phyloP scores from a whole-genome alignment of 139 green algal genomes.

The Spirogloea muscicola region DNA sequence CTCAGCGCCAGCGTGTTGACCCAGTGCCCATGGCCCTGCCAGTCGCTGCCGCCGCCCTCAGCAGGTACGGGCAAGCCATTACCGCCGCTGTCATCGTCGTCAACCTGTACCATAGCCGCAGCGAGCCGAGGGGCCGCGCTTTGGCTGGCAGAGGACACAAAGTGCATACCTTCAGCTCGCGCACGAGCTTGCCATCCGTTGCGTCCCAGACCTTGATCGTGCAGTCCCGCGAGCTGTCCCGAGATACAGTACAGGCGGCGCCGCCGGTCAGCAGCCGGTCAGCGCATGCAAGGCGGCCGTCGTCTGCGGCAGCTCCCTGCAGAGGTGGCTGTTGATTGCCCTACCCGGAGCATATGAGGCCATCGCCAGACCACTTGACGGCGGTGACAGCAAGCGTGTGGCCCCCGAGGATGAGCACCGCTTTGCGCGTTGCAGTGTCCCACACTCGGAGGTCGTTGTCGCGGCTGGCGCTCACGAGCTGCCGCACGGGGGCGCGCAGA shows the following conservation, averaged over 20 bases:
- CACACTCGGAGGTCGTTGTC: constrained; percentile 76
- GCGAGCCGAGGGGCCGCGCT: not conserved
- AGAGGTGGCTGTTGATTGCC: too few species aligned
- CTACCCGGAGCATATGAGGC: constrained; percentile 79
- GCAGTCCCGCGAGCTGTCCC: constrained; percentile 64
- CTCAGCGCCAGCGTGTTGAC: constrained; percentile 94
- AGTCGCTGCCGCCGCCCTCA: too few species aligned
- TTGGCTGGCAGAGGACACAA: not conserved
- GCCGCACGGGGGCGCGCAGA: constrained; percentile 61
- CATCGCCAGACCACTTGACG: constrained; percentile 90
- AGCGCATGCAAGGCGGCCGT: too few species aligned
- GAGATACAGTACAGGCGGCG: too few species aligned
- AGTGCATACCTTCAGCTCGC: constrained; percentile 59
- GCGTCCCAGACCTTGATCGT: constrained; percentile 86
- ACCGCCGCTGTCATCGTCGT: not conserved
- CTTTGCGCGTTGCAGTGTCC: constrained; percentile 33
- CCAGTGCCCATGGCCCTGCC: constrained; percentile 92
- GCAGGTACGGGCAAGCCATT: not conserved
- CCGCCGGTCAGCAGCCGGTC: too few species aligned
- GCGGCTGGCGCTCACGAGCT: constrained; percentile 73
- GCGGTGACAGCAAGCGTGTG: constrained; percentile 72
- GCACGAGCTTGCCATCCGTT: constrained; percentile 70
- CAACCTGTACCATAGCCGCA: not conserved
- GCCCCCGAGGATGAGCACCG: constrained; percentile 55
- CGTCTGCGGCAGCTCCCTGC: too few species aligned